A percentile compares a stretch with the other conserved stretches of the same genome.
Evolutionary conservation across 768 basidiomycete species (phyloP).

Genomic region (Dioszegia aurantiaca): DNA sequence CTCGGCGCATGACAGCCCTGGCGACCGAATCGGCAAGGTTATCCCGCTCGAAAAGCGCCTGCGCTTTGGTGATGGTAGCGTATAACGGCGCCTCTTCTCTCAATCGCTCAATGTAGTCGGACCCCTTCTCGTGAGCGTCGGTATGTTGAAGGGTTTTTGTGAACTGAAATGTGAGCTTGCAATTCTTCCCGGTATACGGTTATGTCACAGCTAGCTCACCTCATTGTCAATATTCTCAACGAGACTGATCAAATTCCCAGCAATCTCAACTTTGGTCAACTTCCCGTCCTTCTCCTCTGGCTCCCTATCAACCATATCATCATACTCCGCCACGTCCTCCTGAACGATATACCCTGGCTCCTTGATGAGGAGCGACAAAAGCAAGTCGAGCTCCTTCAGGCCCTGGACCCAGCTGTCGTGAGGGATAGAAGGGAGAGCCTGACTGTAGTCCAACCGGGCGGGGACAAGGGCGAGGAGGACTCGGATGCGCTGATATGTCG

Average conservation of each 20-base stretch:
- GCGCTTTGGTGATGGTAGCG: slow-evolving; percentile 85
- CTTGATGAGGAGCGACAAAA: slow-evolving; percentile 71
- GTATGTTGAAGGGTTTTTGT: slow-evolving; percentile 95
- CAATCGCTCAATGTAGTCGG: slow-evolving; percentile 95
- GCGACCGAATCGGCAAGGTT: slow-evolving; percentile 73
- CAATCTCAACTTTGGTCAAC: slow-evolving; percentile 66
- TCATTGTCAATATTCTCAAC: slow-evolving; percentile 96
- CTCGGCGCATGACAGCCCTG: slow-evolving; percentile 85
- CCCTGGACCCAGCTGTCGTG: slow-evolving; percentile 85
- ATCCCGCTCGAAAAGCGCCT: slow-evolving; percentile 83
- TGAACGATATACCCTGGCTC: slow-evolving; percentile 71
- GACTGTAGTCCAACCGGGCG: slow-evolving; percentile 90
- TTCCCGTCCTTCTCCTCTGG: slow-evolving; percentile 62
- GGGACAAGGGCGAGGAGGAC: slow-evolving; percentile 90
- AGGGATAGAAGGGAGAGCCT: slow-evolving; percentile 79
- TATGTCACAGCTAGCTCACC: slow-evolving; percentile 26
- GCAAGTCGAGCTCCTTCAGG: slow-evolving; percentile 80
- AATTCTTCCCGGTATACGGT: background rate
- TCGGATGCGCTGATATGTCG: slow-evolving; percentile 87
- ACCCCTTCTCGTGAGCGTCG: slow-evolving; percentile 80
- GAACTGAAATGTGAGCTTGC: slow-evolving; percentile 56
- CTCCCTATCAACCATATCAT: slow-evolving; percentile 77
- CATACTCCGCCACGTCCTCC: slow-evolving; percentile 86
- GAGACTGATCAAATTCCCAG: slow-evolving; percentile 93
- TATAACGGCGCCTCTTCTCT: slow-evolving; percentile 95